Evolutionary conservation across 129 eudicot genomes (phyloP).

Genomic region (Silybum marianum): DNA sequence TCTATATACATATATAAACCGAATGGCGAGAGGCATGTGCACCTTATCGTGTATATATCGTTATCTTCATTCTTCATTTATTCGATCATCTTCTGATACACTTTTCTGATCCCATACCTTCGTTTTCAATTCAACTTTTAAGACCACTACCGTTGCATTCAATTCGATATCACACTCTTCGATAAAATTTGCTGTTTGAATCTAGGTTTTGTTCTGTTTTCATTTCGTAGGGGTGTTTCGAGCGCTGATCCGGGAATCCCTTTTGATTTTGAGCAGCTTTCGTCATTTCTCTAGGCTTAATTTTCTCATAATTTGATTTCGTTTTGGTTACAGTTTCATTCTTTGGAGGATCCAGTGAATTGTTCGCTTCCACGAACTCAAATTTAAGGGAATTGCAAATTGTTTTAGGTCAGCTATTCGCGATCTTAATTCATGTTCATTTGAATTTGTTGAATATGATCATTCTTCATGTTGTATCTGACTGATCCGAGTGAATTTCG

Average conservation of each 20-base stretch:
- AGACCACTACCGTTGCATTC: slow-evolving; percentile 5
- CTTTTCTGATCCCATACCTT: slow-evolving; percentile 27
- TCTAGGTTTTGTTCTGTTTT: slow-evolving; percentile 4
- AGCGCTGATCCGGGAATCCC: background rate
- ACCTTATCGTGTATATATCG: slow-evolving; percentile 14
- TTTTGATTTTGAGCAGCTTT: slow-evolving; percentile 1
- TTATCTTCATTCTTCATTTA: slow-evolving; percentile 36
- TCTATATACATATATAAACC: background rate
- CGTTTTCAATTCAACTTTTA: slow-evolving; percentile 17
- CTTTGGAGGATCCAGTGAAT: background rate
- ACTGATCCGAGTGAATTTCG: background rate
- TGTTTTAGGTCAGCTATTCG: slow-evolving; percentile 8
- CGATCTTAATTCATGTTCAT: background rate
- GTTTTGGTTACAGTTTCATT: slow-evolving; percentile 15
- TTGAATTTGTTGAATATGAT: background rate
- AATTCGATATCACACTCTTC: slow-evolving; percentile 3
- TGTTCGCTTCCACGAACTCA: background rate
- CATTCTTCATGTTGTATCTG: background rate
- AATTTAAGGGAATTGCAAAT: background rate
- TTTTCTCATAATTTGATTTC: background rate
- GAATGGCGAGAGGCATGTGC: slow-evolving; percentile 2
- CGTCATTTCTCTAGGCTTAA: slow-evolving; percentile 14
- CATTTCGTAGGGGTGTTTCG: background rate
- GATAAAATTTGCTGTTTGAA: background rate
- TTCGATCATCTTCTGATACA: slow-evolving; percentile 18